Evolutionary conservation across 2,329 filamentous ascomycete genomes (phyloP).

Genomic region (Penicillium rolfsii): DNA sequence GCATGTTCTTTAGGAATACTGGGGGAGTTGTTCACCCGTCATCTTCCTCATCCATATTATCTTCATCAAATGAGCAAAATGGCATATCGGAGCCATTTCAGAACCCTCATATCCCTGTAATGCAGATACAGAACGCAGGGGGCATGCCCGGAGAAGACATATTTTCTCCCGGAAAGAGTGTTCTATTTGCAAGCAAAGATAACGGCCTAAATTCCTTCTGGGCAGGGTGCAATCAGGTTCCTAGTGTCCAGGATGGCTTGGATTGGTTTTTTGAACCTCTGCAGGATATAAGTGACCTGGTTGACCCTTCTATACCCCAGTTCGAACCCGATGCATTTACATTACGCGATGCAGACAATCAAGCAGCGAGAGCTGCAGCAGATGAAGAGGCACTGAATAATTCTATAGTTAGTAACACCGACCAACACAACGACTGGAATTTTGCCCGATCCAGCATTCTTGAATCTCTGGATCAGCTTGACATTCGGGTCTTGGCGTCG

Average conservation of each 20-base stretch:
- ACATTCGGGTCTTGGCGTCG: conserved; percentile 22
- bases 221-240: background rate
- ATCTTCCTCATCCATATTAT: background rate
- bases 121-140: background rate
- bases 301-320: background rate
- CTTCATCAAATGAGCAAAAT: background rate
- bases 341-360: background rate
- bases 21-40: conserved; percentile 19
- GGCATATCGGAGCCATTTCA: background rate
- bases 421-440: conserved; percentile 20
- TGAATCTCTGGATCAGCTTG: conserved; percentile 23
- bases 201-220: background rate
- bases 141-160: background rate
- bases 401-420: conserved; percentile 12
- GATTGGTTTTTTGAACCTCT: background rate
- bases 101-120: background rate
- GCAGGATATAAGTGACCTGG: background rate
- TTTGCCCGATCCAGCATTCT: conserved; percentile 24
- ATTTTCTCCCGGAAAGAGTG: background rate
- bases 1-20: conserved; percentile 34
- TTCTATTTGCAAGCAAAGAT: background rate
- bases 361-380: background rate
- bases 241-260: background rate
- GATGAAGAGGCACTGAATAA: background rate
- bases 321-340: background rate